Evolutionary conservation across 2,329 filamentous ascomycete species (phyloP).

Genomic region (Colletotrichum acutatum): DNA sequence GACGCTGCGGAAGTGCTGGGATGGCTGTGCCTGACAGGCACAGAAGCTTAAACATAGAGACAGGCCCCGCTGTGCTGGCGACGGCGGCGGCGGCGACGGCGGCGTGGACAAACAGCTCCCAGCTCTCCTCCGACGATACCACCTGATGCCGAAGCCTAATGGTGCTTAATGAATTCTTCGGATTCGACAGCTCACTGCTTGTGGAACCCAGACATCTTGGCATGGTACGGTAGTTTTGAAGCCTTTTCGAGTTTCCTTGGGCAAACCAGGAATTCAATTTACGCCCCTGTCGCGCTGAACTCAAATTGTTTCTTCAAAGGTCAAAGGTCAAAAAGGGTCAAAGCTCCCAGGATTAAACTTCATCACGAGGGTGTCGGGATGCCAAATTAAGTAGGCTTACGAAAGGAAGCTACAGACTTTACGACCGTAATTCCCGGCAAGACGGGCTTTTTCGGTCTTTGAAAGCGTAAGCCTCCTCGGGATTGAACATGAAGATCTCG

Average conservation of each 20-base stretch:
- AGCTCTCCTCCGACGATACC: not conserved
- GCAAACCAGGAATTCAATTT: too few relatives aligned
- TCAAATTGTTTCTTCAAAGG: not conserved
- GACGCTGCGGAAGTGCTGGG: constrained; percentile 20
- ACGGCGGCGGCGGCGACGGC: too few relatives aligned
- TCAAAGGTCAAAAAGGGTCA: not conserved
- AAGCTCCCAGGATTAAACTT: not conserved
- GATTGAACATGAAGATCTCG: not conserved
- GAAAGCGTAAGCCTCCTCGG: not conserved
- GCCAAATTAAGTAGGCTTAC: not conserved
- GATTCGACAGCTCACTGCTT: not conserved
- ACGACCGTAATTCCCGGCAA: too few relatives aligned
- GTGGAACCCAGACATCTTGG: not conserved
- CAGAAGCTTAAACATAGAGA: not conserved
- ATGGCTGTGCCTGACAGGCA: not conserved
- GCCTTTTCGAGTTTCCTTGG: too few relatives aligned
- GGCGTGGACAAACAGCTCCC: not conserved
- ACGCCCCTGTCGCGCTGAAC: too few relatives aligned
- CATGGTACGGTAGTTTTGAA: not conserved
- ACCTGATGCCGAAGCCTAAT: not conserved
- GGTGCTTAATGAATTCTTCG: not conserved
- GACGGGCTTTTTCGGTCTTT: not conserved
- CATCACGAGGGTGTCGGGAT: too few relatives aligned
- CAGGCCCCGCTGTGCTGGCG: not conserved
- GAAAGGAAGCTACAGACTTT: not conserved